A percentile compares a stretch with the other conserved stretches of the same genome.
These are phyloP conservation scores for Parasitella parasitica DNA, from an alignment of 371 early-diverging fungal species.

Conservation along the genomic window DNA sequence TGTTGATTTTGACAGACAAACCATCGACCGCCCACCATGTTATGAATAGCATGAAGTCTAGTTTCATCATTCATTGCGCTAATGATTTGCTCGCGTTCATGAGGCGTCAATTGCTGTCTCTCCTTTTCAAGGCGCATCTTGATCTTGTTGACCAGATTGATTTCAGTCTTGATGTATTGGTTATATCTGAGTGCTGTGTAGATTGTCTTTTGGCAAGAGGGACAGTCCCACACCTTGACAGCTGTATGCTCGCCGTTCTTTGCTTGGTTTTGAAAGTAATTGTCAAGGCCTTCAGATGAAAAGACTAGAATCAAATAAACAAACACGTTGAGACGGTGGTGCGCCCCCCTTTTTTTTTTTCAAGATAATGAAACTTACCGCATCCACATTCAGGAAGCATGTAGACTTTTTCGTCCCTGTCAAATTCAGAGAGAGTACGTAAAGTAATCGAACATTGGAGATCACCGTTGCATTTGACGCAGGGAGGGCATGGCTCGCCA, in stretches of 20 bases:
- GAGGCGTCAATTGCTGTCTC: constrained; percentile 24
- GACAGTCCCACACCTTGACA: constrained; percentile 52
- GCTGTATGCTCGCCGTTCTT: constrained; percentile 47
- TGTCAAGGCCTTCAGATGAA: constrained; percentile 38
- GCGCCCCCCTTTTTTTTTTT: no score
- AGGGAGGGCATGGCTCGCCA: constrained; percentile 51
- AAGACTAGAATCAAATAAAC: constrained; percentile 26
- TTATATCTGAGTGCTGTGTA: constrained; percentile 45
- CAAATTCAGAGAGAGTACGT: constrained; percentile 36
- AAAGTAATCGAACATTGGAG: constrained; percentile 39
- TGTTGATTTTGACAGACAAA: constrained; percentile 52
- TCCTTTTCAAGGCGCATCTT: constrained; percentile 33
- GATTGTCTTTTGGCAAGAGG: constrained; percentile 40
- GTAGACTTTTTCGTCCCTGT: constrained; percentile 31
- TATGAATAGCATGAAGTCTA: constrained; percentile 18
- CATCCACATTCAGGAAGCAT: constrained; percentile 52
- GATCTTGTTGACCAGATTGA: constrained; percentile 42
- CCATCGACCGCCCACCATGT: constrained; percentile 53
- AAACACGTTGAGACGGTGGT: no score
- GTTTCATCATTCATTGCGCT: constrained; percentile 51
- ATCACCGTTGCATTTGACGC: constrained; percentile 28
- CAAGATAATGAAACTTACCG: constrained; percentile 28
- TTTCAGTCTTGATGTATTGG: constrained; percentile 42
- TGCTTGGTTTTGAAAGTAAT: constrained; percentile 39
- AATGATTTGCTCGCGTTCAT: constrained; percentile 37